Conservation (phyloP, 768 basidiomycete genomes). For the Rhizopogon salebrosus region DNA sequence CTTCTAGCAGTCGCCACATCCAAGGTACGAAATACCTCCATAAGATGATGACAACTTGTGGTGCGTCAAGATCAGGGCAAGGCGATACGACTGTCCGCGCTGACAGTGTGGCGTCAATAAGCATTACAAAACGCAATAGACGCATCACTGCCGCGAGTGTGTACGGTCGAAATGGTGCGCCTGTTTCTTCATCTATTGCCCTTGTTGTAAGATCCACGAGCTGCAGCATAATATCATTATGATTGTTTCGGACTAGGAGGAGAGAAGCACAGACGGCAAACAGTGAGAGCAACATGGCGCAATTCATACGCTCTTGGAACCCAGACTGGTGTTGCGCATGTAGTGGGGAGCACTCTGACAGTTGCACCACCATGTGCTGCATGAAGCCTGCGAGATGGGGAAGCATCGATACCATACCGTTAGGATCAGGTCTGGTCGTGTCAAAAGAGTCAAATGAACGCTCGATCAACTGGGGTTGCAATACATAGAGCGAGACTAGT, state of each 20-base stretch:
- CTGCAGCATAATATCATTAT: slow-evolving; percentile 6
- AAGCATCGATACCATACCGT: background rate
- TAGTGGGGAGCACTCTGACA: slow-evolving; percentile 1
- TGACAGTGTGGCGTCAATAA: slow-evolving; percentile 15
- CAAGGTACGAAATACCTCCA: slow-evolving; percentile 57
- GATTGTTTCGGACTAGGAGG: background rate
- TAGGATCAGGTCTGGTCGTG: background rate
- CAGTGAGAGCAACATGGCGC: slow-evolving; percentile 32
- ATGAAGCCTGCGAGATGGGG: background rate
- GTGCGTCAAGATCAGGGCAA: slow-evolving; percentile 28
- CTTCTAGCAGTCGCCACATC: slow-evolving; percentile 63
- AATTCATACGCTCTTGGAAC: slow-evolving; percentile 22
- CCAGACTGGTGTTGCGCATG: background rate
- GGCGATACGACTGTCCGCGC: slow-evolving; percentile 9
- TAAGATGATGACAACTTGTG: slow-evolving; percentile 48
- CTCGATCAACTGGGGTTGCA: slow-evolving; percentile 37
- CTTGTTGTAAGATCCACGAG: slow-evolving; percentile 14
- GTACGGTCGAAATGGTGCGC: slow-evolving; percentile 39
- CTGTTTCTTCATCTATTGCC: background rate
- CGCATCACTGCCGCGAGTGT: slow-evolving; percentile 39
- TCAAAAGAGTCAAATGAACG: background rate
- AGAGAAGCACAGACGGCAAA: slow-evolving; percentile 26
- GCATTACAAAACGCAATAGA: slow-evolving; percentile 37
- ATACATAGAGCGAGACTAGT: slow-evolving; percentile 49
- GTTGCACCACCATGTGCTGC: background rate